Evolutionary conservation across 1,139 yeast genomes (phyloP).

Genomic region (Yamadazyma mexicana): DNA sequence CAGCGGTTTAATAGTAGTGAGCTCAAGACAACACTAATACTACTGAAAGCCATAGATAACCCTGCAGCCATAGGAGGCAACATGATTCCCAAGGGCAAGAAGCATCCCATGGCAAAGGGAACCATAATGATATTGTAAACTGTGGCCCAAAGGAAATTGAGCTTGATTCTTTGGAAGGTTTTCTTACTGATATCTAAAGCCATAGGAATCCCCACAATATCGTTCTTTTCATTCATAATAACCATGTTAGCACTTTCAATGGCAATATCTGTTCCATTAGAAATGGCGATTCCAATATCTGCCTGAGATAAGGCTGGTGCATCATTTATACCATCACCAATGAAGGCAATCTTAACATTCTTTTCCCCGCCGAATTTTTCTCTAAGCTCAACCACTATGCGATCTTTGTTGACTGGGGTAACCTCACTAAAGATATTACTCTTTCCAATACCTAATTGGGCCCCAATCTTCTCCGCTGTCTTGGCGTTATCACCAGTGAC

Average conservation of each 20-base stretch:
- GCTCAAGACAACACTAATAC: constrained; percentile 83
- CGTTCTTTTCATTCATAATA: constrained; percentile 43
- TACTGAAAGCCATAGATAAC: constrained; percentile 89
- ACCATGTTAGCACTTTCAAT: constrained; percentile 95
- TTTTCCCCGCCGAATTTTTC: constrained; percentile 30
- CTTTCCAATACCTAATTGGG: constrained; percentile 62
- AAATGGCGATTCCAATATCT: constrained; percentile 86
- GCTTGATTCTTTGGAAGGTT: constrained; percentile 73
- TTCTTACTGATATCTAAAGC: constrained; percentile 71
- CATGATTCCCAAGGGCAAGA: constrained; percentile 74
- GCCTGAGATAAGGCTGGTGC: constrained; percentile 93
- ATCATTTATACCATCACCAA: constrained; percentile 97
- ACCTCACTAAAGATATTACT: constrained; percentile 74
- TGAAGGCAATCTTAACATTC: constrained; percentile 65
- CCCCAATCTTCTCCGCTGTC: constrained; percentile 68
- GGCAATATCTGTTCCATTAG: constrained; percentile 94
- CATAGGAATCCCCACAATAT: constrained; percentile 64
- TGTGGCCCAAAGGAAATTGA: constrained; percentile 84
- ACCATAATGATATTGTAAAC: constrained; percentile 84
- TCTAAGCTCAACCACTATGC: constrained; percentile 62
- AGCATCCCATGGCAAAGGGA: constrained; percentile 93
- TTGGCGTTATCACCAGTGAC: constrained; percentile 82
- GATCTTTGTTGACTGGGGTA: constrained; percentile 75
- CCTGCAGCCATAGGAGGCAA: constrained; percentile 91
- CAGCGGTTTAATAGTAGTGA: constrained; percentile 70